Evolutionary conservation across 2,329 filamentous ascomycete genomes (phyloP).

Genomic region (Scedosporium apiospermum): DNA sequence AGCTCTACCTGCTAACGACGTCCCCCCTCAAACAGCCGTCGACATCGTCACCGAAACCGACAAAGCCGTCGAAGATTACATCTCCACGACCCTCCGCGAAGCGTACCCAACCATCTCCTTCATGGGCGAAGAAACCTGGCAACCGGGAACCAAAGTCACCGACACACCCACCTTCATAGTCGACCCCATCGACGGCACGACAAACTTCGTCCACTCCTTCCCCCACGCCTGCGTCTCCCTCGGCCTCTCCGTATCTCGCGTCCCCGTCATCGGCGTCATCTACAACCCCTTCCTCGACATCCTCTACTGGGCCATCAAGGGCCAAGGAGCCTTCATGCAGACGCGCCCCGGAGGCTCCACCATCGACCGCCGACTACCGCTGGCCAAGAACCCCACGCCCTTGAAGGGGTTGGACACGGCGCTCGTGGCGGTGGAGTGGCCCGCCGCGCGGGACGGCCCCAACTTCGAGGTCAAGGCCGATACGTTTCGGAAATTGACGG

Average conservation of each 20-base stretch:
- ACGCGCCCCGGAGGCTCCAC: constrained; percentile 27
- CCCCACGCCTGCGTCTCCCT: constrained; percentile 69
- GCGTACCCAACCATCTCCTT: constrained; percentile 51
- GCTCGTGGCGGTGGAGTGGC: constrained; percentile 67
- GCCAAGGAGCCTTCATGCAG: constrained; percentile 54
- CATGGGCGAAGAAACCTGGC: constrained; percentile 70
- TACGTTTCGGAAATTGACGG: constrained; percentile 54
- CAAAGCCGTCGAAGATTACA: constrained; percentile 54
- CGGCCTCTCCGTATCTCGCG: constrained; percentile 54
- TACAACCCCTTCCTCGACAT: constrained; percentile 69
- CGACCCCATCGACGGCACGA: constrained; percentile 75
- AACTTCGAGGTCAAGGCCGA: constrained; percentile 63
- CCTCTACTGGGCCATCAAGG: constrained; percentile 60
- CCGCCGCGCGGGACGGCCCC: constrained; percentile 53
- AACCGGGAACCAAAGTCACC: constrained; percentile 53
- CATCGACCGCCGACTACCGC: constrained; percentile 23
- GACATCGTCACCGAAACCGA: constrained; percentile 63
- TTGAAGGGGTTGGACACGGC: constrained; percentile 51
- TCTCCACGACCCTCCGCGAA: constrained; percentile 39
- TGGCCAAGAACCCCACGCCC: constrained; percentile 39
- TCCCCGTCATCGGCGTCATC: constrained; percentile 61
- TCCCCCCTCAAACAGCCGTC: constrained; percentile 35
- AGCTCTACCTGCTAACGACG: not conserved
- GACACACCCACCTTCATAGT: constrained; percentile 66
- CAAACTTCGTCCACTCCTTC: constrained; percentile 72